Conservation (phyloP, 2,329 filamentous ascomycete genomes). For the Pseudopithomyces chartarum region DNA sequence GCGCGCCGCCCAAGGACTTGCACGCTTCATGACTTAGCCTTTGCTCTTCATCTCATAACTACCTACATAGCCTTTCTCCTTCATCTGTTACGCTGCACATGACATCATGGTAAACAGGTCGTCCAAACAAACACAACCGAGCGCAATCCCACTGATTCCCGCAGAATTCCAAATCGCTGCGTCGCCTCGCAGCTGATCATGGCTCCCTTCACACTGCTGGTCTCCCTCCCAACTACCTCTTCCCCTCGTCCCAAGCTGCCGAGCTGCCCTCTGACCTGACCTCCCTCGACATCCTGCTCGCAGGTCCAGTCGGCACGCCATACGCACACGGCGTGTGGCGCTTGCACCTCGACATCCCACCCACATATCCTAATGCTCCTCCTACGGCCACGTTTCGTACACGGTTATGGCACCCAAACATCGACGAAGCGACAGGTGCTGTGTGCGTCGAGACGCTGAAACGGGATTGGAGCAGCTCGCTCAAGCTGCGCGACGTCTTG, state of each 20-base stretch:
- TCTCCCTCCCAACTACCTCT: constrained; percentile 67
- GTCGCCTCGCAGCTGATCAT: constrained; percentile 65
- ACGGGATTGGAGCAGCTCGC: constrained; percentile 63
- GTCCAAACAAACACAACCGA: neutral
- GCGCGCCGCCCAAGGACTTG: no score
- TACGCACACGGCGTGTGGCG: constrained; percentile 64
- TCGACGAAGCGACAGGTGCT: constrained; percentile 65
- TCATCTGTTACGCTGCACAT: neutral
- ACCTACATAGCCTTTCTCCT: neutral
- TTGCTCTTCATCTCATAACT: neutral
- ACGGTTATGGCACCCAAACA: constrained; percentile 68
- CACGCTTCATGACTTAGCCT: no score
- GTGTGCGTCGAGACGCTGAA: constrained; percentile 70
- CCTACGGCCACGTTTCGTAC: constrained; percentile 66
- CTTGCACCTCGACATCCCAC: constrained; percentile 63
- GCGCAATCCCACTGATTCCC: neutral
- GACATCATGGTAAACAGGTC: constrained; percentile 10
- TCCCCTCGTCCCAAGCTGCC: constrained; percentile 47
- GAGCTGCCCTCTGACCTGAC: constrained; percentile 59
- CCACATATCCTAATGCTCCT: constrained; percentile 58
- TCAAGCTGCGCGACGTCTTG: constrained; percentile 65
- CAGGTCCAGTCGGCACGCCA: constrained; percentile 64
- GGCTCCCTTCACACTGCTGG: constrained; percentile 59
- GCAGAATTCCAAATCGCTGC: constrained; percentile 57
- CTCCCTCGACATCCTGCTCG: constrained; percentile 61